Percentiles rank a stretch among this genome's conserved stretches.
Evolutionary conservation across 495 filamentous ascomycete genomes (phyloP).

Genomic region (Lichina pygmaea): DNA sequence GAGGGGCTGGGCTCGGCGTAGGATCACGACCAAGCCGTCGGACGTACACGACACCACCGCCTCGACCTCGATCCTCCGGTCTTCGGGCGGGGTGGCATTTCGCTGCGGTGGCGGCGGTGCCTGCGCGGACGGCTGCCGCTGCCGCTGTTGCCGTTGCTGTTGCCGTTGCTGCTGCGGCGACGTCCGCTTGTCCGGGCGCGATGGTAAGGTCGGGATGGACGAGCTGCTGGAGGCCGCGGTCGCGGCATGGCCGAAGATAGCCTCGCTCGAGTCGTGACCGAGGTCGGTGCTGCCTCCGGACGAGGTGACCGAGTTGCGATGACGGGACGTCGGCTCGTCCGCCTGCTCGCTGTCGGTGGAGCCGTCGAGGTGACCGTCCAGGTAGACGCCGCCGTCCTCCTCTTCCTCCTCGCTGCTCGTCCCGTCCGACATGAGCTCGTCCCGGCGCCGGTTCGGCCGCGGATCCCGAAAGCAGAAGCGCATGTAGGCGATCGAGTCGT

Average conservation of each 20-base stretch:
- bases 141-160: background rate
- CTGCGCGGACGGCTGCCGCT: background rate
- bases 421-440: conserved; percentile 12
- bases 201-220: conserved; percentile 6
- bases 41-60: conserved; percentile 79
- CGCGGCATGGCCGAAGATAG: conserved; percentile 14
- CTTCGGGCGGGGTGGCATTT: conserved; percentile 5
- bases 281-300: conserved; percentile 13
- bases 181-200: background rate
- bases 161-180: conserved; percentile 4
- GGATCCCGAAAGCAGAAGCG: conserved; percentile 77
- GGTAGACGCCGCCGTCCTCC: conserved; percentile 13
- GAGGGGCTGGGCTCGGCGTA: conserved; percentile 46
- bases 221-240: conserved; percentile 13
- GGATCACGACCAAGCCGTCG: conserved; percentile 62
- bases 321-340: background rate
- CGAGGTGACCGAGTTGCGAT: background rate
- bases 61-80: conserved; percentile 35
- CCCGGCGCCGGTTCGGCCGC: conserved; percentile 18
- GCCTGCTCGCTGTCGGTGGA: background rate
- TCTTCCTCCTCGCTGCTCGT: conserved; percentile 9
- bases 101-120: conserved; percentile 1
- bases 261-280: conserved; percentile 9
- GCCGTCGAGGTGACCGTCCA: conserved; percentile 8
- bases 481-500: conserved; percentile 79